A percentile compares a stretch with the other conserved stretches of the same genome.
phyloP scores from a whole-genome alignment of 176 grass and related monocot species.

The Phoenix dactylifera region DNA sequence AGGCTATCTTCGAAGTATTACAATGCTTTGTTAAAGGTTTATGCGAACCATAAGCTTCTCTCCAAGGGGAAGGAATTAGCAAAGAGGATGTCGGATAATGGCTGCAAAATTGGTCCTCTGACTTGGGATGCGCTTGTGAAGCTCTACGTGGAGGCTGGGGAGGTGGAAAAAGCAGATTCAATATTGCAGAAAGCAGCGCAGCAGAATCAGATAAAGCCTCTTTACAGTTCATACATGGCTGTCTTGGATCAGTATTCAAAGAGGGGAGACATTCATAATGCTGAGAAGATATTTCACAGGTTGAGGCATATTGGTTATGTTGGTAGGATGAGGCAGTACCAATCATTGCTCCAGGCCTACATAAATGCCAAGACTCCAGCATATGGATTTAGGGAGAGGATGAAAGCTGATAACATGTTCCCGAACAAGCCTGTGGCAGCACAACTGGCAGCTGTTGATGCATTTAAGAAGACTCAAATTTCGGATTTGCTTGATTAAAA shows the following conservation, averaged over 20 bases:
- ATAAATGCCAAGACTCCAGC: slow-evolving; percentile 40
- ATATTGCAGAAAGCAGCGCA: slow-evolving; percentile 36
- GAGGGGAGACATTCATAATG: slow-evolving; percentile 46
- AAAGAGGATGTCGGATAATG: slow-evolving; percentile 40
- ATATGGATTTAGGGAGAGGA: slow-evolving; percentile 80
- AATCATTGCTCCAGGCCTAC: slow-evolving; percentile 63
- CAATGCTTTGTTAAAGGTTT: slow-evolving; percentile 44
- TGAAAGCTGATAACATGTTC: slow-evolving; percentile 79
- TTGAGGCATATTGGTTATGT: slow-evolving; percentile 38
- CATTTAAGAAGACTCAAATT: slow-evolving; percentile 34
- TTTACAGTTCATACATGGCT: slow-evolving; percentile 35
- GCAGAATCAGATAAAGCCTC: slow-evolving; percentile 31
- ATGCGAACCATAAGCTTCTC: slow-evolving; percentile 43
- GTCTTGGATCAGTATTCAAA: slow-evolving; percentile 52
- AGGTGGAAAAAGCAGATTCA: slow-evolving; percentile 48
- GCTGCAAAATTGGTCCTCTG: slow-evolving; percentile 18
- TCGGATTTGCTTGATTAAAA: slow-evolving; percentile 48
- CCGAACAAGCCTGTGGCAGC: slow-evolving; percentile 30
- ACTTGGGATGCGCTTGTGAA: slow-evolving; percentile 51
- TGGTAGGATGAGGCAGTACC: slow-evolving; percentile 58
- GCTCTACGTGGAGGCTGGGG: slow-evolving; percentile 41
- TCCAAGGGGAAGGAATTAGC: slow-evolving; percentile 52
- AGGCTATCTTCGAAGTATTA: slow-evolving; percentile 21
- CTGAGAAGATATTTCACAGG: slow-evolving; percentile 62
- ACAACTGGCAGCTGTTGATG: slow-evolving; percentile 44